A percentile compares a stretch with the other conserved stretches of the same genome.
Conservation (phyloP, 1,284 basidiomycete species). For the Moniliella sp. region DNA sequence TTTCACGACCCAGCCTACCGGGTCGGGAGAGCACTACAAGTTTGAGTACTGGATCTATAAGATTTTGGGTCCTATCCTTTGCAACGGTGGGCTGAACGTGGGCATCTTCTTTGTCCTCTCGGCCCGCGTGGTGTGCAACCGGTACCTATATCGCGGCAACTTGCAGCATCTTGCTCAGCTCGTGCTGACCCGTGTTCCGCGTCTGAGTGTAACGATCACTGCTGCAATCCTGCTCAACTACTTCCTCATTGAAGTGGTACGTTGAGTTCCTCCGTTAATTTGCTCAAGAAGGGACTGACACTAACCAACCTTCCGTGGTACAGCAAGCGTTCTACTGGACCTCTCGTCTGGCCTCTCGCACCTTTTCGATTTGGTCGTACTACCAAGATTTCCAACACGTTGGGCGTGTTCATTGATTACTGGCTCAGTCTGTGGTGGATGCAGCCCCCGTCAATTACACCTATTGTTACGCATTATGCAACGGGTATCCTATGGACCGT, state of each 20-base stretch:
- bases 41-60: constrained; percentile 19
- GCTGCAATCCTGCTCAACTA: constrained; percentile 21
- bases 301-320: too few relatives aligned
- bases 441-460: constrained; percentile 11
- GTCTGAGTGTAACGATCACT: constrained; percentile 14
- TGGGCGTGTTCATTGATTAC: constrained; percentile 15
- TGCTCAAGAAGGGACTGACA: constrained; percentile 23
- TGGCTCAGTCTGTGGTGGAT: constrained; percentile 22
- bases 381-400: constrained; percentile 20
- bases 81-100: constrained; percentile 18
- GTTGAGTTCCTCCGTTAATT: constrained; percentile 18
- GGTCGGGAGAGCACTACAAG: constrained; percentile 9
- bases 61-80: constrained; percentile 10
- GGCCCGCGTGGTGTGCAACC: constrained; percentile 17
- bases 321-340: constrained; percentile 20
- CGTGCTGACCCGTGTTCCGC: constrained; percentile 16
- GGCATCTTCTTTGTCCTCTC: constrained; percentile 24
- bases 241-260: constrained; percentile 19
- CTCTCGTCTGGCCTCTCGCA: constrained; percentile 15
- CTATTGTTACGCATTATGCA: constrained; percentile 15
- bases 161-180: constrained; percentile 16
- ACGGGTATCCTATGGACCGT: constrained; percentile 28
- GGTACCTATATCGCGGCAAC: constrained; percentile 17
- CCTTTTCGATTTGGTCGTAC: constrained; percentile 25
- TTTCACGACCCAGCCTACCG: constrained; percentile 6